Base-by-base conservation (phyloP, 1,139 yeast genomes). In the Nakaseomyces glabratus region DNA sequence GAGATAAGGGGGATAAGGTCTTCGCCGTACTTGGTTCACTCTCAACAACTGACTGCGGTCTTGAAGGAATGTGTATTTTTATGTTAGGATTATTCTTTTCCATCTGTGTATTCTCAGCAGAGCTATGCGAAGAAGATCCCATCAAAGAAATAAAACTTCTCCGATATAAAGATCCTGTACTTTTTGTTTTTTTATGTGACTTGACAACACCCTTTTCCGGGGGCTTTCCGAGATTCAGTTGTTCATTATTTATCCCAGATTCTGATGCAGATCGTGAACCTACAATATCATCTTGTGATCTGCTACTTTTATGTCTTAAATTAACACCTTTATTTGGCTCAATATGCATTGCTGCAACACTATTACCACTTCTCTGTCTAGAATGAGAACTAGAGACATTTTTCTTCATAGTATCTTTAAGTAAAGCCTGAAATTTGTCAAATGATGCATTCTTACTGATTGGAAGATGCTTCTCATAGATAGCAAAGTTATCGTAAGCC, bases 41-140 rank as follows among this genome's bases (percentile, higher is more conserved):
- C 35, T 76, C 82, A 18, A 70, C 58, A 21, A 72, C 70, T 0
- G 82, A 76, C 33, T 63, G 62, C 1, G 84, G 82, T 28, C 82
- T 55, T 30, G 55, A 41, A 1, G 61, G 63, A 20, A 50, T 63
- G 63, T 43, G 63, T 50, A 38, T 48, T 38, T 44, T 50, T 15
- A 41, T 51, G 35, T 30, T 48, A 16, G 51, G 42, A 6, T 37
- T 38, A 2, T 35, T 21, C 17, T 43, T 39, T 4, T 33, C 35
- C 11, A 43, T 36, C n/a, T 41, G 33, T 9, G 41, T 22, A 11
- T 36, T 36, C 23, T 32, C 24, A 25, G 13, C 21, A 26, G 31
- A 18, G 14, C 20, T 15, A 1, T 57, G 48, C 10, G 48, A 42
- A 4, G 59, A 46, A 10, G 63, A 52, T 8, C 52, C 51, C 32